phyloP scores from a whole-genome alignment of 2,329 filamentous ascomycete species.

The Arthrobotrys conoides region DNA sequence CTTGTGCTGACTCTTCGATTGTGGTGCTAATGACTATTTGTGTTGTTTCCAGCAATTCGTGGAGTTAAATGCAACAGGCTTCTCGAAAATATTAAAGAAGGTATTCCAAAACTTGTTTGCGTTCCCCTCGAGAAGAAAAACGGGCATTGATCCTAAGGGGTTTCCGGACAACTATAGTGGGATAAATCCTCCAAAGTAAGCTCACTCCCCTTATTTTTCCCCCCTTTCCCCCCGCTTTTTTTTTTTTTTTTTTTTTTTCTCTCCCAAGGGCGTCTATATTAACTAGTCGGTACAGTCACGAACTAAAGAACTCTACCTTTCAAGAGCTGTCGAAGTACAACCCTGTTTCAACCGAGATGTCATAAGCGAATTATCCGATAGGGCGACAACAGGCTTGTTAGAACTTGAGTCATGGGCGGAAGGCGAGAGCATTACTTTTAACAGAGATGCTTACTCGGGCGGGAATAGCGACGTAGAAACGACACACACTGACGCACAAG shows the following conservation, averaged over 20 bases:
- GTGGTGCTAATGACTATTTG: conserved; percentile 25
- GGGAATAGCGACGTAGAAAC: conserved; percentile 70
- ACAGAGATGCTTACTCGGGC: conserved; percentile 69
- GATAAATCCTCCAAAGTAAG: conserved; percentile 95
- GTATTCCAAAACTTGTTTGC: conserved; percentile 67
- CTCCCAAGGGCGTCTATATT: conserved; percentile 59
- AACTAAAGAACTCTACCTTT: conserved; percentile 97
- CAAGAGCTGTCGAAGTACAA: conserved; percentile 94
- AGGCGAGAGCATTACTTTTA: conserved; percentile 91
- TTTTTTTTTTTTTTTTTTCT: not conserved
- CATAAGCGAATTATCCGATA: conserved; percentile 95
- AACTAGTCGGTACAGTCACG: conserved; percentile 74
- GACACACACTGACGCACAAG: conserved; percentile 80
- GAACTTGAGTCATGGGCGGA: conserved; percentile 98
- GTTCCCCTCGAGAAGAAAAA: conserved; percentile 20
- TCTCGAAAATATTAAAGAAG: conserved; percentile 99
- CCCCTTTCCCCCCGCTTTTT: too few species aligned
- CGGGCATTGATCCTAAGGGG: conserved; percentile 47
- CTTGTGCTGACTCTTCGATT: not conserved
- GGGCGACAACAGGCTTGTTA: conserved; percentile 94
- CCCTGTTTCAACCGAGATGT: conserved; percentile 98
- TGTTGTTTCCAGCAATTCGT: conserved; percentile 82
- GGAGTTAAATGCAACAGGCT: conserved; percentile 96
- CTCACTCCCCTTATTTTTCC: too few species aligned
- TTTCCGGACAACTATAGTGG: conserved; percentile 74